Percentiles rank a stretch among this genome's conserved stretches.
Evolutionary conservation across 2,329 filamentous ascomycete species (phyloP).

Genomic region (Albifimbria verrucaria): DNA sequence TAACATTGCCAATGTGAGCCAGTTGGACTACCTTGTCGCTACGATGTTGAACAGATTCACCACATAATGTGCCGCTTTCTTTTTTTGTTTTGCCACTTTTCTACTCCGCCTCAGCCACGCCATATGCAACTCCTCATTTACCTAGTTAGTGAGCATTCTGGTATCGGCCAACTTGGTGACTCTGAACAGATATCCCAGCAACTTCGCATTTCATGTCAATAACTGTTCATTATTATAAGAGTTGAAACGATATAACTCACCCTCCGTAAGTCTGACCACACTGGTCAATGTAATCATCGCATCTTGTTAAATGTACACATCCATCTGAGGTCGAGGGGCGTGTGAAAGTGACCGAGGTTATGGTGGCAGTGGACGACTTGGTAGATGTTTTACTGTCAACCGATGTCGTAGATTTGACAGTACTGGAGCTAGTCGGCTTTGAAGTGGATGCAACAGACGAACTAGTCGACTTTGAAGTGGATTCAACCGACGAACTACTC

Average conservation of each 20-base stretch:
- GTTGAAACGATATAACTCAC: conserved; percentile 11
- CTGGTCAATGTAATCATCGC: conserved; percentile 3
- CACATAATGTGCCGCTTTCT: too few relatives aligned
- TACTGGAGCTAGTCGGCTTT: not conserved
- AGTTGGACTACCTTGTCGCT: too few relatives aligned
- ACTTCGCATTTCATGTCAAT: not conserved
- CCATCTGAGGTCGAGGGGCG: not conserved
- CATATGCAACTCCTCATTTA: too few relatives aligned
- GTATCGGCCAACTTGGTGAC: conserved; percentile 1
- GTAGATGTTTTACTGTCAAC: too few relatives aligned
- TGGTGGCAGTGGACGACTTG: not conserved
- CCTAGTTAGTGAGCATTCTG: not conserved
- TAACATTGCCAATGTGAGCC: too few relatives aligned
- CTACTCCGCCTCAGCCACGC: too few relatives aligned
- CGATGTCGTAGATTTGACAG: not conserved
- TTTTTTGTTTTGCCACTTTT: too few relatives aligned
- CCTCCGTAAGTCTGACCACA: conserved; percentile 13
- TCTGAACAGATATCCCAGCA: conserved; percentile 6
- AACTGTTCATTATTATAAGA: not conserved
- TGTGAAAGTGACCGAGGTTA: not conserved
- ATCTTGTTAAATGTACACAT: conserved; percentile 2
- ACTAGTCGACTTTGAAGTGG: too few relatives aligned
- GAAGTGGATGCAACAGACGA: not conserved
- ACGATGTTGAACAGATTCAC: too few relatives aligned
- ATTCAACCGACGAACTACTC: too few relatives aligned